Evolutionary conservation across 176 grass and related monocot species (phyloP), one percentile per base, ranked within the genome.

Genomic region (Oryza officinalis): DNA sequence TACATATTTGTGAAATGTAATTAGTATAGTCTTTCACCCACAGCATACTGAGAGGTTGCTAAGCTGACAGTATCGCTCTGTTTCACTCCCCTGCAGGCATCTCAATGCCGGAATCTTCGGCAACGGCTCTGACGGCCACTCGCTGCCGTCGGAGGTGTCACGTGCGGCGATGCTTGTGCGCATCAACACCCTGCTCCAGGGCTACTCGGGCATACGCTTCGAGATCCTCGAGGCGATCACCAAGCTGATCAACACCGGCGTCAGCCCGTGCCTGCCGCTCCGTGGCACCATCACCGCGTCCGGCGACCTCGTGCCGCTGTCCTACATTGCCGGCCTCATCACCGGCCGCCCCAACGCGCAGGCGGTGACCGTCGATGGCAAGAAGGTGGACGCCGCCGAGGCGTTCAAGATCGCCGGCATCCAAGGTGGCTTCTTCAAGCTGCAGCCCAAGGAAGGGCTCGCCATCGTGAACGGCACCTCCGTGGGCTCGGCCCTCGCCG

Each of bases 391-490:
- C 80, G 88, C 91, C 18, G 71, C 88, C 43, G 91, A 93, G 84
- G 92, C 92, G 22, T 94, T 94, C 80, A 89, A 91, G 74, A 52
- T 84, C 12, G 88, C 92, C 17, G 86, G 92, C 26, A 90, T 94
- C 82, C 47, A 71, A 44, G 85, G 86, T 6, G 85, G 84, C 41
- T 94, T 94, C 75, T 96, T 96, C 86, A 87, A 91, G 83, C 88
- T 96, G 46, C 81, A 93, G 49, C 94, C 94, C 37, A 96, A 96
- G 94, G 94, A 96, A 30, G 94, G 91, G 0, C 88, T 96, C 12
- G 94, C 94, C 18, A 87, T 96, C 45, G 94, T 96, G 35, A 96
- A 96, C 10, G 94, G 94, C 75, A 96, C 94, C 1, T 92, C 94
- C 22, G 94, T 96, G 2, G 94, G 94, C 2, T 89, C 94, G 0